These are phyloP conservation scores for Monosporascus sp. DNA, from an alignment of 2,329 filamentous ascomycete genomes.

Conservation along the genomic window DNA sequence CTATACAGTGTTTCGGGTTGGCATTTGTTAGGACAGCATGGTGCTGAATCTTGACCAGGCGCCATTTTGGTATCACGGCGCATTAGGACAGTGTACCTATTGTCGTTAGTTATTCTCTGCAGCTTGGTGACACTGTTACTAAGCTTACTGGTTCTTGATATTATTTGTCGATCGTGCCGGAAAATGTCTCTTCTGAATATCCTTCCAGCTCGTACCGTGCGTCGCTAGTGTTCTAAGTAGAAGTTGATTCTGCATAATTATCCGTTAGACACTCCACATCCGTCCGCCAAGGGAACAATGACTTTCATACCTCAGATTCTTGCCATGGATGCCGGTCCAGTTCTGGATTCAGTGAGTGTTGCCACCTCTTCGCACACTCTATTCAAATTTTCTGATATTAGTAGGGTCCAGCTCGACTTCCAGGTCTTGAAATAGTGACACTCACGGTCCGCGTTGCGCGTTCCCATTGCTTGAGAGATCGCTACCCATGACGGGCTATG, in stretches of 20 bases:
- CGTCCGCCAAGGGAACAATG: background rate
- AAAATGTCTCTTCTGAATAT: slow-evolving; percentile 1
- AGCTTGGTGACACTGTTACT: background rate
- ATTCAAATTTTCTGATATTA: background rate
- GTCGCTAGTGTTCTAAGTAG: background rate
- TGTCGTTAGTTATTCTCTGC: background rate
- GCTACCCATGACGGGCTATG: background rate
- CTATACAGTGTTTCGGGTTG: background rate
- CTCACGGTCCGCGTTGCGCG: slow-evolving; percentile 1
- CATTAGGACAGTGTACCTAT: slow-evolving; percentile 1
- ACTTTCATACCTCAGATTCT: background rate
- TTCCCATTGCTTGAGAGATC: slow-evolving; percentile 1
- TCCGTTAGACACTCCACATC: background rate
- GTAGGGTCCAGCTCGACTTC: no score
- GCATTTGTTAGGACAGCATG: background rate
- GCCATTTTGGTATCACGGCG: background rate
- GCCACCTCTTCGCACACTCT: slow-evolving; percentile 1
- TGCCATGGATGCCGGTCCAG: slow-evolving; percentile 1
- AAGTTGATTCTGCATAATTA: background rate
- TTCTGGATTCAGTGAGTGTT: slow-evolving; percentile 1
- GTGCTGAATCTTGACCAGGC: background rate
- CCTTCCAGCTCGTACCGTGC: slow-evolving; percentile 1
- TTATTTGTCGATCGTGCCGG: background rate
- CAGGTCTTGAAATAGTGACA: background rate
- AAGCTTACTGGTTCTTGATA: slow-evolving; percentile 1